A percentile compares a stretch with the other conserved stretches of the same genome.
These are phyloP conservation scores for Xylaria longipes DNA, from an alignment of 495 filamentous ascomycete genomes.

Conservation along the genomic window DNA sequence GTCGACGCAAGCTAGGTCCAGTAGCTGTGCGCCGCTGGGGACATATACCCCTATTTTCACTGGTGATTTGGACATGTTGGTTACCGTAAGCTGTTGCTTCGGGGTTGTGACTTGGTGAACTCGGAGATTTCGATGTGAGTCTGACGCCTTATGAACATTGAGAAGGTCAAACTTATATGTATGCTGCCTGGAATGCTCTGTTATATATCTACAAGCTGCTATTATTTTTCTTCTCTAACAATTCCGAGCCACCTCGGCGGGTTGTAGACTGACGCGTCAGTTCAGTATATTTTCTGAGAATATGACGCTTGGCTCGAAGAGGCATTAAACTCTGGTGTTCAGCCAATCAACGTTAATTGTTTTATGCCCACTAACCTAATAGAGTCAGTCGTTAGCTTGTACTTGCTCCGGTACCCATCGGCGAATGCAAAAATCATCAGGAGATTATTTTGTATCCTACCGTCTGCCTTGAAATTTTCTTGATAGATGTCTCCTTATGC, in stretches of 20 bases:
- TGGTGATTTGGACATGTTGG: slow-evolving; percentile 16
- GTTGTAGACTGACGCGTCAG: background rate
- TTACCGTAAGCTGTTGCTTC: background rate
- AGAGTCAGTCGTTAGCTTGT: background rate
- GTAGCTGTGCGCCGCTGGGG: slow-evolving; percentile 49
- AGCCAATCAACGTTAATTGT: background rate
- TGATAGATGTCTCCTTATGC: background rate
- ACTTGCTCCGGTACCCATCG: slow-evolving; percentile 3
- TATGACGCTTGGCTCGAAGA: background rate
- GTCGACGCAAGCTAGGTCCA: slow-evolving; percentile 57
- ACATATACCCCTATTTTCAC: slow-evolving; percentile 46
- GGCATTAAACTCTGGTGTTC: background rate
- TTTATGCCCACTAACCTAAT: background rate
- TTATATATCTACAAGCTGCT: background rate
- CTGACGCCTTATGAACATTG: background rate
- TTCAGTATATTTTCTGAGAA: slow-evolving; percentile 20
- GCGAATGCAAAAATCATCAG: slow-evolving; percentile 5
- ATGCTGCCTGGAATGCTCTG: background rate
- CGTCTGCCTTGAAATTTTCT: background rate
- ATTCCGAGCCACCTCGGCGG: slow-evolving; percentile 15
- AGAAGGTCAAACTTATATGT: background rate
- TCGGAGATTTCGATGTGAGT: background rate
- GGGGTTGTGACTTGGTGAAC: background rate
- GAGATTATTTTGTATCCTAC: background rate
- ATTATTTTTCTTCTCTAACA: background rate